phyloP scores from a whole-genome alignment of 495 filamentous ascomycete genomes.

The Penicillium lividum region DNA sequence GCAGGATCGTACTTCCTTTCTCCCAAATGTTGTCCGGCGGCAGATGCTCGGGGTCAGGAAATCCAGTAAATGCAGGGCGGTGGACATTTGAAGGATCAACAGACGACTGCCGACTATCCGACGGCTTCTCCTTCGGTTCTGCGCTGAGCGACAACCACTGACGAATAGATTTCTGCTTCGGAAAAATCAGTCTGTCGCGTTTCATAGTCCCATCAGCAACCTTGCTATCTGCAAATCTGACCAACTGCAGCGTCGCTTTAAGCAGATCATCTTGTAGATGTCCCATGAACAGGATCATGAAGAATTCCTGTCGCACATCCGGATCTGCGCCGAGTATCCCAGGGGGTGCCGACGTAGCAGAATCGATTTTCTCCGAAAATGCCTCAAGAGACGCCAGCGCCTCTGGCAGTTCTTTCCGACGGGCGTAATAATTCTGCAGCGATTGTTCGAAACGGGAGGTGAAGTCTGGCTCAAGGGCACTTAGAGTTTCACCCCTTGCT shows the following conservation, averaged over 20 bases:
- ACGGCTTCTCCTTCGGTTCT: constrained; percentile 12
- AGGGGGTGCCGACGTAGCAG: neutral
- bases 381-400: constrained; percentile 32
- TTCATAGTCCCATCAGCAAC: constrained; percentile 59
- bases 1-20: constrained; percentile 42
- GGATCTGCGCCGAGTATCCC: constrained; percentile 12
- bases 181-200: constrained; percentile 59
- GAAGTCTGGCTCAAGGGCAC: constrained; percentile 22
- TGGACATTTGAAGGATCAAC: constrained; percentile 21
- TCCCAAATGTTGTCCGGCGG: constrained; percentile 63
- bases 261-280: constrained; percentile 38
- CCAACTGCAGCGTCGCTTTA: constrained; percentile 46
- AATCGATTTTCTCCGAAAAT: constrained; percentile 25
- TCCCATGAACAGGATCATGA: constrained; percentile 37
- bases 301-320: constrained; percentile 36
- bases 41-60: constrained; percentile 70
- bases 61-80: constrained; percentile 6
- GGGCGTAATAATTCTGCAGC: constrained; percentile 20
- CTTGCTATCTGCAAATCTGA: constrained; percentile 60
- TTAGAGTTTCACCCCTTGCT: constrained; percentile 25
- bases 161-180: constrained; percentile 53
- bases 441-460: constrained; percentile 20
- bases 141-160: constrained; percentile 35
- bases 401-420: constrained; percentile 26
- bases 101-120: constrained; percentile 25